These are phyloP conservation scores for Daedalea quercina DNA, from an alignment of 768 basidiomycete genomes.

Conservation along the genomic window DNA sequence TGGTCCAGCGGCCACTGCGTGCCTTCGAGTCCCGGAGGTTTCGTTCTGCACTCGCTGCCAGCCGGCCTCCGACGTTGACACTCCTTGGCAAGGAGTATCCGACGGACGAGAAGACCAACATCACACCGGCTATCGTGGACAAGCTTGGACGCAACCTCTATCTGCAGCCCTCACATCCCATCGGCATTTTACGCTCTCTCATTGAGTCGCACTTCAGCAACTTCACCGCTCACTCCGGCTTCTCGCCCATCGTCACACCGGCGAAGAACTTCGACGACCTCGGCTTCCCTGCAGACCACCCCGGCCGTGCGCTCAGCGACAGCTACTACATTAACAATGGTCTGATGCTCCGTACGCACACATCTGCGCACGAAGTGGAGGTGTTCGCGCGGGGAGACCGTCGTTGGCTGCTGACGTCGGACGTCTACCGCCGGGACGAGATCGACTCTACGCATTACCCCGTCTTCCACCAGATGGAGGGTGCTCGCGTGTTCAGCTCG, in stretches of 20 bases:
- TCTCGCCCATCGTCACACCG: conserved; percentile 87
- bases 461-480: conserved; percentile 98
- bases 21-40: not conserved
- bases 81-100: conserved; percentile 51
- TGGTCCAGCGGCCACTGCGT: not conserved
- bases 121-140: conserved; percentile 76
- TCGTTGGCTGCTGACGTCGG: conserved; percentile 88
- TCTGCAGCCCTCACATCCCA: conserved; percentile 70
- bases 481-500: conserved; percentile 73
- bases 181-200: conserved; percentile 75
- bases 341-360: conserved; percentile 94
- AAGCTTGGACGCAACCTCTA: conserved; percentile 78
- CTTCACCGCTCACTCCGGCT: conserved; percentile 66
- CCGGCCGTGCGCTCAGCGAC: conserved; percentile 84
- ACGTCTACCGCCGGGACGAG: conserved; percentile 97
- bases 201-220: conserved; percentile 81
- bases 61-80: conserved; percentile 1
- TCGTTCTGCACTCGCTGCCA: not conserved
- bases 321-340: conserved; percentile 92
- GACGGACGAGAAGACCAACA: conserved; percentile 77
- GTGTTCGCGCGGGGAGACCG: conserved; percentile 71
- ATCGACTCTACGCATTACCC: conserved; percentile 97
- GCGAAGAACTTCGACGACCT: conserved; percentile 95
- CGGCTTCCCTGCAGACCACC: conserved; percentile 89
- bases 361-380: conserved; percentile 97